Conservation (phyloP, 768 basidiomycete species). For the Lactarius hengduanensis region DNA sequence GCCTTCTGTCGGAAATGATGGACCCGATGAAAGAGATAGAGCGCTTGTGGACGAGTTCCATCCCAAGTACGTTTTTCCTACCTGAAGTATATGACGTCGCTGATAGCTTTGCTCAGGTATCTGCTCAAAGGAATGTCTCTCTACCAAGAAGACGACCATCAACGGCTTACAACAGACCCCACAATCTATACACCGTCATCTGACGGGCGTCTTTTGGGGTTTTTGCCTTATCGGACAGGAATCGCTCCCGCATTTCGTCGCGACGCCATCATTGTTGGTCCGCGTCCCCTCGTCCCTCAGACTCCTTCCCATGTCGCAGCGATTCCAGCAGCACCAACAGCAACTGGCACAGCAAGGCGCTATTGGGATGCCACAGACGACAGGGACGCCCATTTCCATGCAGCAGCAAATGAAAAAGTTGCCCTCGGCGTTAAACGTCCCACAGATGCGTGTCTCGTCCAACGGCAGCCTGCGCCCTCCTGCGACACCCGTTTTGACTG, state of each 20-base stretch:
- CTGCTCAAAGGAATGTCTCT: constrained; percentile 37
- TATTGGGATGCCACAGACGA: constrained; percentile 32
- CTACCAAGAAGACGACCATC: constrained; percentile 28
- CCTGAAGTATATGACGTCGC: not conserved
- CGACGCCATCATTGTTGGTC: constrained; percentile 25
- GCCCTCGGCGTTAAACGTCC: constrained; percentile 48
- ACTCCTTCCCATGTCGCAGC: constrained; percentile 26
- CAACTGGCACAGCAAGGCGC: constrained; percentile 22
- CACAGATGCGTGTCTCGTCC: constrained; percentile 63
- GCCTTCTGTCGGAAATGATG: constrained; percentile 53
- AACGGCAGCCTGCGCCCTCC: constrained; percentile 56
- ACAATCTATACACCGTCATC: constrained; percentile 22
- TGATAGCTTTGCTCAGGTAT: constrained; percentile 40
- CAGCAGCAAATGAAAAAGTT: constrained; percentile 62
- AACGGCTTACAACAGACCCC: constrained; percentile 27
- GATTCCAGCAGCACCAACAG: constrained; percentile 22
- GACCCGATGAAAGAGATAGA: constrained; percentile 67
- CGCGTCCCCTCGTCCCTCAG: constrained; percentile 24
- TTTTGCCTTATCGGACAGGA: constrained; percentile 25
- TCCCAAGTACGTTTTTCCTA: constrained; percentile 40
- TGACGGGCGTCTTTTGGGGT: constrained; percentile 23
- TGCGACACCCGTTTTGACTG: constrained; percentile 40
- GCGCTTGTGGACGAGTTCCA: constrained; percentile 71
- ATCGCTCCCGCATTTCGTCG: constrained; percentile 25
- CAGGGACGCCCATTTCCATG: constrained; percentile 57